Base-by-base conservation (phyloP, 2,329 filamentous ascomycete genomes). In the Sporothrix dimorphospora region DNA sequence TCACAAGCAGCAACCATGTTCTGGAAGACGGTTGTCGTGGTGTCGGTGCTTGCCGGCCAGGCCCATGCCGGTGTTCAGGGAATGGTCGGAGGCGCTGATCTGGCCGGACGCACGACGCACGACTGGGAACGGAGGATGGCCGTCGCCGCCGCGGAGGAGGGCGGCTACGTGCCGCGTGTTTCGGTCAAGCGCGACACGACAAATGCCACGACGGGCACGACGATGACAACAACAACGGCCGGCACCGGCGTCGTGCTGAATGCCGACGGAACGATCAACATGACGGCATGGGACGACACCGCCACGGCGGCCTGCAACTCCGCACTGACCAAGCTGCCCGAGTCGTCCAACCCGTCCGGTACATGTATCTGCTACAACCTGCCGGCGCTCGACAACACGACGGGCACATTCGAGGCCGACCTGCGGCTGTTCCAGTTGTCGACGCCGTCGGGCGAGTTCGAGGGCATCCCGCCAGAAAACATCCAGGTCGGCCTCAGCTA, bases 321-420 rank as follows among this genome's bases (percentile, higher is more conserved):
- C 27, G 85, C 87, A 9, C 83, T 96, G 21, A 79, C 80, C 2
- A 79, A 81, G 34, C 83, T 94, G 66, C 82, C 83, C 16, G 82
- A 85, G 73, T 87, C 89, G 55, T 86, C 87, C 30, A 95, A 94
- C 76, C 91, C 92, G 5, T 91, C 92, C 11, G 93, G 93, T 68
- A 88, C 93, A 65, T 91, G 91, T 72, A 88, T 93, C 65, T 97
- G 93, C 86, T 96, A 95, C 83, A 97, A 96, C 79, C 81, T 97
- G 30, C 90, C 91, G 0, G 88, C 88, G 51, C 85, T 94, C 72
- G 87, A 95, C 81, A 88, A 87, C 76, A 80, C 81, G 4, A 90
- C 87, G 0, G 92, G 92, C 40, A 83, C 89, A 19, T 96, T 96
- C 79, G 88, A 92, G 80, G 92, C 92, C 40, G 93, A 96, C 79